These are phyloP conservation scores for Neoboletus brunneissimus DNA, from an alignment of 768 basidiomycete genomes.

Conservation along the genomic window DNA sequence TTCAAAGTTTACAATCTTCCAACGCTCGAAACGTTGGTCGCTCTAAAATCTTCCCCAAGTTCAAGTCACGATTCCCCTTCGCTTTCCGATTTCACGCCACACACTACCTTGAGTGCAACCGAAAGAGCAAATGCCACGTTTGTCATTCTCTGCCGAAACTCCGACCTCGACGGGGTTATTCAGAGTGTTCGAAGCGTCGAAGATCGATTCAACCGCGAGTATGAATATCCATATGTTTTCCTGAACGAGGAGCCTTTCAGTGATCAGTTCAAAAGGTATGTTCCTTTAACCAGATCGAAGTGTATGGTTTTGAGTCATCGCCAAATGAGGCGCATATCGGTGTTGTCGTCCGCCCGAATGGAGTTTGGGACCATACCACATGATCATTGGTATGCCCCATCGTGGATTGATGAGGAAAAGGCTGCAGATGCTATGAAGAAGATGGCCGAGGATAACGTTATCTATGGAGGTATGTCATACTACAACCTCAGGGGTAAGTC, in stretches of 20 bases:
- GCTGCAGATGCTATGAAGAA: conserved; percentile 50
- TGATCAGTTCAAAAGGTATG: conserved; percentile 47
- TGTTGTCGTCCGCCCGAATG: conserved; percentile 44
- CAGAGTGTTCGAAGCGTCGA: conserved; percentile 54
- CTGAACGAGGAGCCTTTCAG: conserved; percentile 61
- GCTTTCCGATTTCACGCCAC: not conserved
- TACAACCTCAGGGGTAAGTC: not conserved
- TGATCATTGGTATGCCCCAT: conserved; percentile 68
- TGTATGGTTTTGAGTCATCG: conserved; percentile 16
- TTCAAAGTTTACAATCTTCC: not conserved
- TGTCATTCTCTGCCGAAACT: conserved; percentile 53
- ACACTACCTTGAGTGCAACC: not conserved
- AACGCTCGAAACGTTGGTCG: not conserved
- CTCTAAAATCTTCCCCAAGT: not conserved
- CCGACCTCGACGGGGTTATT: conserved; percentile 44
- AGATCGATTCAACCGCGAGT: conserved; percentile 55
- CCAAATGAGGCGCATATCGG: conserved; percentile 29
- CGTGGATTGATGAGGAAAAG: conserved; percentile 67
- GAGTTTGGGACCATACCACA: conserved; percentile 57
- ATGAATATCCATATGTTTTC: conserved; percentile 61
- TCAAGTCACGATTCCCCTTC: not conserved
- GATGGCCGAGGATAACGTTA: conserved; percentile 47
- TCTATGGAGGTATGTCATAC: conserved; percentile 45
- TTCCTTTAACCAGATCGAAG: not conserved
- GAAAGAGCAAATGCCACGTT: conserved; percentile 55